phyloP scores from a whole-genome alignment of 352 stramenopile species.

The Phytophthora citricola region DNA sequence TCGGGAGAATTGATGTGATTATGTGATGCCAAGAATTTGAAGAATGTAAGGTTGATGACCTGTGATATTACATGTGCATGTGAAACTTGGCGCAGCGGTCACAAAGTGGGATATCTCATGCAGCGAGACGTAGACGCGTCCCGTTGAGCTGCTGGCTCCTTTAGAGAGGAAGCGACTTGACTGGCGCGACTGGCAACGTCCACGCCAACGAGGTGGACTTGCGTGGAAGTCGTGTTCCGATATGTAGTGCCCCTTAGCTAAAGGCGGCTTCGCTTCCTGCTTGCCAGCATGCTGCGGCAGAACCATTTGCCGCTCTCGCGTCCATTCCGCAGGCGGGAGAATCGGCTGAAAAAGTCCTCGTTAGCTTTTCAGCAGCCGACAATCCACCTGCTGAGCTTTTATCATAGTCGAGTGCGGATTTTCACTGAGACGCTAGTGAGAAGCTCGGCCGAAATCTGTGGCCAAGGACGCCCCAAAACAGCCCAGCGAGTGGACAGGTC shows the following conservation, averaged over 20 bases:
- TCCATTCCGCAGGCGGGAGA: conserved; percentile 30
- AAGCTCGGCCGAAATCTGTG: conserved; percentile 8
- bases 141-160: conserved; percentile 7
- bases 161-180: conserved; percentile 19
- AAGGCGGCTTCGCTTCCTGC: conserved; percentile 8
- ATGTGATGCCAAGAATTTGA: not conserved
- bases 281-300: conserved; percentile 7
- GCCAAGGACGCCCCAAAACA: conserved; percentile 18
- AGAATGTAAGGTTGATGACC: not conserved
- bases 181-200: conserved; percentile 10
- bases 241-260: conserved; percentile 6
- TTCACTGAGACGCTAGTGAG: conserved; percentile 23
- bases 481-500: conserved; percentile 9
- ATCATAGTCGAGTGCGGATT: conserved; percentile 3
- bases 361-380: conserved; percentile 26
- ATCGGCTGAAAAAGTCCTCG: conserved; percentile 25
- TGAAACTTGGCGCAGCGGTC: conserved; percentile 14
- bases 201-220: not conserved
- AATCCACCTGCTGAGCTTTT: conserved; percentile 26
- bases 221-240: no score
- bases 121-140: not conserved
- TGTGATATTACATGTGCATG: not conserved
- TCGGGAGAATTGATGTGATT: conserved; percentile 12
- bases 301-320: conserved; percentile 14
- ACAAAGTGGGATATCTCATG: conserved; percentile 29